Base-by-base conservation (phyloP, 2,329 filamentous ascomycete genomes). In the Trichoderma guizhouense region DNA sequence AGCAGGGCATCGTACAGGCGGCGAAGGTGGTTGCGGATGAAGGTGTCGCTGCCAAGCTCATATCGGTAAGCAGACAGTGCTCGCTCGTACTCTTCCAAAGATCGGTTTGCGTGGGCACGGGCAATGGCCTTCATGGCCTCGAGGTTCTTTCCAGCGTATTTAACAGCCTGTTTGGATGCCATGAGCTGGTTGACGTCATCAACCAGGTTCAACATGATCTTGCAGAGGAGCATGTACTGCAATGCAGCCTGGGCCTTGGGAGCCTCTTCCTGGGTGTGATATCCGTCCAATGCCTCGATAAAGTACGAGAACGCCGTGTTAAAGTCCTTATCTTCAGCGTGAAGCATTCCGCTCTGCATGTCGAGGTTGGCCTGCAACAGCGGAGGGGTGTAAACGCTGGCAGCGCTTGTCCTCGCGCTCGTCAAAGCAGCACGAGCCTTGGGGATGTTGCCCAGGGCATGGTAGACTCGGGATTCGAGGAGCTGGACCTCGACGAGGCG, bases 121-220 rank as follows among this genome's bases (percentile, higher is more conserved):
- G 95, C 96, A 74, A 99, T 95, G 34, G 97, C 95, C 86, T 99
- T 99, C 96, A 99, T 99, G 72, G 96, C 96, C 83, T 99, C 96
- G 74, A 99, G 90, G 80, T 94, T 96, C 84, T 95, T 94, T 77
- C 95, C 94, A 36, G 95, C 95, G 81, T 99, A 98, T 84, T 97
- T 96, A 80, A 97, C 90, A 51, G 97, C 96, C 82, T 98, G 95
- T 88, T 99, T 99, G 69, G 94, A 97, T 34, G 92, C 90, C 90
- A 99, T 94, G 76, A 99, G 89, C 79, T 92, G 90, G 84, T 95
- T 97, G 81, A 99, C 95, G 82, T 99, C 97, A 85, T 98, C 95
- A 76, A 91, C 94, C 53, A 97, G 88, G 84, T 99, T 99, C 77
- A 99, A 88, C 97, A 99, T 99, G 82, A 99, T 96, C 87, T 99